Conservation (phyloP, 164 flowering plant genomes). For the Chloranthus sessilifolius region DNA sequence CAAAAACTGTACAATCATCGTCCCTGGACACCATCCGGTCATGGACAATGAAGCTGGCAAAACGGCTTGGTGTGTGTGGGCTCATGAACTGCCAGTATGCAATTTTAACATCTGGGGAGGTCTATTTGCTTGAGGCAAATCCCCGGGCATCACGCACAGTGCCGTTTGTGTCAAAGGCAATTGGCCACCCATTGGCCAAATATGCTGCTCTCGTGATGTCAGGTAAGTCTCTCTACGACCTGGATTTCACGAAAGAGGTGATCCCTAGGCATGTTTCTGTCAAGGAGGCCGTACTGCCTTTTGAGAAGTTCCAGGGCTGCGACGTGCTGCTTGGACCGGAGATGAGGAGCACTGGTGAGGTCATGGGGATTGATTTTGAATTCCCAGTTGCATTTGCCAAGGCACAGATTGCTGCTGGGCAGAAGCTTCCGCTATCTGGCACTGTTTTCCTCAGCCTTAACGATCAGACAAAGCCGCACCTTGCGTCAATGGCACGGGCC, state of each 20-base stretch:
- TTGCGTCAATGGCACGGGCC: conserved; percentile 57
- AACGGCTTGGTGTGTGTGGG: conserved; percentile 76
- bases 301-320: conserved; percentile 89
- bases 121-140: conserved; percentile 87
- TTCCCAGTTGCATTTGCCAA: conserved; percentile 80
- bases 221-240: conserved; percentile 67
- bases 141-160: conserved; percentile 96
- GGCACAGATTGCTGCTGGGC: conserved; percentile 94
- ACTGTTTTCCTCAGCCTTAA: conserved; percentile 81
- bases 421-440: conserved; percentile 75
- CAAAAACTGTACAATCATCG: conserved; percentile 60
- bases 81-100: conserved; percentile 98
- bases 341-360: conserved; percentile 98
- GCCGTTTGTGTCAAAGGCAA: conserved; percentile 94
- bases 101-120: conserved; percentile 66
- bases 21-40: conserved; percentile 69
- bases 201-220: conserved; percentile 95
- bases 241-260: conserved; percentile 67
- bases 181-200: conserved; percentile 92
- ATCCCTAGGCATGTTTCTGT: conserved; percentile 80
- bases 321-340: conserved; percentile 93
- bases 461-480: conserved; percentile 75
- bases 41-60: conserved; percentile 81
- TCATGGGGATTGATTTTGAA: conserved; percentile 78
- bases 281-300: conserved; percentile 93